Conservation (phyloP, 768 basidiomycete species). For the Mycena polygramma region DNA sequence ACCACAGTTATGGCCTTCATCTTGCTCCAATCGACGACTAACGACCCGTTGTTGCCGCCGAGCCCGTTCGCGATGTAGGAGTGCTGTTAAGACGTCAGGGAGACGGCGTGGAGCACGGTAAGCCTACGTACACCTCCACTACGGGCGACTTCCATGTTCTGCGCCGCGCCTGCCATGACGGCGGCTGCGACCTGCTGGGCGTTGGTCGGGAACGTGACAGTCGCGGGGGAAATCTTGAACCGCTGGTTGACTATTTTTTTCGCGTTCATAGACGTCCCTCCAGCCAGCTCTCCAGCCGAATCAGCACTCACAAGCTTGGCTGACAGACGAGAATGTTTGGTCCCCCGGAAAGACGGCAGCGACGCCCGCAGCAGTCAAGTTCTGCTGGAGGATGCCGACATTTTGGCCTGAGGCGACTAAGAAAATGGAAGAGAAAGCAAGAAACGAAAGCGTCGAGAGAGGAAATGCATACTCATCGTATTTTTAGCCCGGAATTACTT, state of each 20-base stretch:
- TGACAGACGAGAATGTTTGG: constrained; percentile 19
- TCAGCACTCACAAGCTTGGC: constrained; percentile 10
- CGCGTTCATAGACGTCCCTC: no score
- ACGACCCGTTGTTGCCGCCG: constrained; percentile 56
- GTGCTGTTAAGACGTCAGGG: constrained; percentile 47
- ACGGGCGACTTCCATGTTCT: constrained; percentile 55
- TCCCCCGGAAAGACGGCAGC: constrained; percentile 26
- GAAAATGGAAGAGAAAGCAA: background rate
- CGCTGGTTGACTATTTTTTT: constrained; percentile 52
- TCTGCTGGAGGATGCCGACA: constrained; percentile 18
- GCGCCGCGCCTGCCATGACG: constrained; percentile 48
- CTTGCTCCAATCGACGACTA: constrained; percentile 60
- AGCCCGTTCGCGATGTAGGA: constrained; percentile 64
- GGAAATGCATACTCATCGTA: no score
- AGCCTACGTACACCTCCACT: constrained; percentile 56
- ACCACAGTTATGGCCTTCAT: constrained; percentile 55
- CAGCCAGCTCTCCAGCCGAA: background rate
- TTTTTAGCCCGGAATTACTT: no score
- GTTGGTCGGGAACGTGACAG: constrained; percentile 50
- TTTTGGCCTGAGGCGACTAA: background rate
- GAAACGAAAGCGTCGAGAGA: no score
- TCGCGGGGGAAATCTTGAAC: constrained; percentile 53
- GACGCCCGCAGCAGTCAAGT: constrained; percentile 22
- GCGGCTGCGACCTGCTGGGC: constrained; percentile 51
- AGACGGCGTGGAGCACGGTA: background rate